Base-by-base conservation (phyloP, 257 asterid species). In the Solanum piurae region DNA sequence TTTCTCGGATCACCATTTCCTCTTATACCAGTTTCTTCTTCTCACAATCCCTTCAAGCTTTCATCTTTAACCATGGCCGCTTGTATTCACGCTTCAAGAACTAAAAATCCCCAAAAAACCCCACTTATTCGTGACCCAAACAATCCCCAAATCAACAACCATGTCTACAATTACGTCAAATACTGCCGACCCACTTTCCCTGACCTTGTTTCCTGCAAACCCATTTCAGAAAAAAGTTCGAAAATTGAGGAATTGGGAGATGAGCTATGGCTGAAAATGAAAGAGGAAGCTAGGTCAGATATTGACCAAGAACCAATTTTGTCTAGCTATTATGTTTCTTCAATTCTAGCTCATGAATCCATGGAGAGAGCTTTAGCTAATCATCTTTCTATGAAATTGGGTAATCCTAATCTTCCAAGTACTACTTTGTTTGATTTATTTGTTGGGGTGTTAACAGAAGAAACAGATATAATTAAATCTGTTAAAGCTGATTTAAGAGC, bases 241-340 rank as follows among this genome's bases (percentile, higher is more conserved):
- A 87, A 88, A 42, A 87, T 34, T 8, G 46, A 5, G 9, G 88
- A 60, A 37, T 85, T 29, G 11, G 86, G 86, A 27, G 93, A 83
- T 21, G 91, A 92, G 86, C 82, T 96, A 3, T 96, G 99, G 99
- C 34, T 20, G 80, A 90, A 72, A 87, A 93, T 96, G 94, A 93
- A 88, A 92, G 94, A 85, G 14, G 99, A 96, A 87, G 99, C 99
- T 38, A 89, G 89, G 89, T 89, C 88, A 27, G 99, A 94, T 83
- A 88, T 93, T 44, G 91, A 92, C 9, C 91, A 92, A 14, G 99
- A 96, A 82, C 98, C 99, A 23, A 95, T 95, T 18, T 89, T 96
- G 86, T 93, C 94, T 1, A 91, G 80, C 72, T 96, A 92, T 34
- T 96, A 95, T 83, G 58, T 68, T 74, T 89, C 83, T 77, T 96